These are phyloP conservation scores for Hawksworthiomyces lignivorus DNA, from an alignment of 2,329 filamentous ascomycete genomes.

Conservation along the genomic window DNA sequence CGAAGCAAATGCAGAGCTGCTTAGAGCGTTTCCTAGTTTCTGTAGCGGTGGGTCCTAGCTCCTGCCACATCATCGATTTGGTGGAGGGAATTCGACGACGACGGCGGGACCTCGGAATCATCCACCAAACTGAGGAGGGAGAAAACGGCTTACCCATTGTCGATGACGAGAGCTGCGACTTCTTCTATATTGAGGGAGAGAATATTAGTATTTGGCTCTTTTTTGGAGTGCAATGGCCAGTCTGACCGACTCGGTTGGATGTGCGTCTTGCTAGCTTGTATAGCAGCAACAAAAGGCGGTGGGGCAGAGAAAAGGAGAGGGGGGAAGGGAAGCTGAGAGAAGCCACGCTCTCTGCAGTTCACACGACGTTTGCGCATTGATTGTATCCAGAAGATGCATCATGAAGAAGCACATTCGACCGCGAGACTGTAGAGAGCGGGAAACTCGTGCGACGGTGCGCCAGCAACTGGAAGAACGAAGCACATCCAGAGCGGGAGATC, in stretches of 20 bases:
- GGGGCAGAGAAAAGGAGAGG: not conserved
- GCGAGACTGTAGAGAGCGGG: too few relatives aligned
- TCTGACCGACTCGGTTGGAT: too few relatives aligned
- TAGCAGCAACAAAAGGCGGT: conserved; percentile 14
- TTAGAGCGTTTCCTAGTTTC: conserved; percentile 3
- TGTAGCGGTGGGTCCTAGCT: conserved; percentile 11
- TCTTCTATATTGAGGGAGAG: conserved; percentile 63
- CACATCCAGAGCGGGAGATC: not conserved
- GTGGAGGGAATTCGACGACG: conserved; percentile 3
- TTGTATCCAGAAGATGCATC: too few relatives aligned
- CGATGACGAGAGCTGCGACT: conserved; percentile 99
- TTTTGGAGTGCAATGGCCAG: too few relatives aligned
- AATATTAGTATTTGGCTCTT: conserved; percentile 7
- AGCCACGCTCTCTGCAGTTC: too few relatives aligned
- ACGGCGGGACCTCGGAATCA: too few relatives aligned
- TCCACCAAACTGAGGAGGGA: not conserved
- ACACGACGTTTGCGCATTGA: too few relatives aligned
- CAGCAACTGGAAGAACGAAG: not conserved
- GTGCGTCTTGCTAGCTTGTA: too few relatives aligned
- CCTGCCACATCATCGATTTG: conserved; percentile 12
- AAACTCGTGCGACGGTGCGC: not conserved
- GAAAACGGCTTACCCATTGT: conserved; percentile 90
- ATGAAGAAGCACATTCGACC: too few relatives aligned
- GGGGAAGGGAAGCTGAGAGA: not conserved
- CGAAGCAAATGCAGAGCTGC: not conserved